Conservation (phyloP, 2,329 filamentous ascomycete species). For the Fusarium sublunatum region DNA sequence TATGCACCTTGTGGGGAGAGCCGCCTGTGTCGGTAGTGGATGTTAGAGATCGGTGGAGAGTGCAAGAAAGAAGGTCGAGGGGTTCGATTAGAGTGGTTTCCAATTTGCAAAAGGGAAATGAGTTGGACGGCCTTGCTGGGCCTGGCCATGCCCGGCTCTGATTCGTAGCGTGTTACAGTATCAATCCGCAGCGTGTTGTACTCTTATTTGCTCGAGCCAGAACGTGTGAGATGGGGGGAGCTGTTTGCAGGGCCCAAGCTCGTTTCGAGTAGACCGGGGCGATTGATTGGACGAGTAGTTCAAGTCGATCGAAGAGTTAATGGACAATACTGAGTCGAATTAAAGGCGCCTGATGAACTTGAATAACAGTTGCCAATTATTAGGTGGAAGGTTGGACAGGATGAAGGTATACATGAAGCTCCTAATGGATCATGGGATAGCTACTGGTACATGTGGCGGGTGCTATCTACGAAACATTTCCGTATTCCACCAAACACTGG, state of each 20-base stretch:
- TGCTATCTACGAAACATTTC: slow-evolving; percentile 33
- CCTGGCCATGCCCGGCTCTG: slow-evolving; percentile 16
- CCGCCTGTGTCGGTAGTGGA: slow-evolving; percentile 31
- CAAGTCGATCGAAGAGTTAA: slow-evolving; percentile 15
- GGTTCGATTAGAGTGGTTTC: slow-evolving; percentile 23
- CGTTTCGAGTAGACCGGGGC: slow-evolving; percentile 32
- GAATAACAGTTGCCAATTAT: slow-evolving; percentile 1
- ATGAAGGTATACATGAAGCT: not conserved
- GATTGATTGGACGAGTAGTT: slow-evolving; percentile 27
- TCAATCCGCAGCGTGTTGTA: slow-evolving; percentile 4
- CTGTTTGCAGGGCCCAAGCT: slow-evolving; percentile 25
- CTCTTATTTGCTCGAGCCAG: slow-evolving; percentile 28
- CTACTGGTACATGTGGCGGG: not conserved
- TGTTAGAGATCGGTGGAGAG: slow-evolving; percentile 38
- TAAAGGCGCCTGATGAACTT: slow-evolving; percentile 19
- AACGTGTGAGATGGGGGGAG: slow-evolving; percentile 15
- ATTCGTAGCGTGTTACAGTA: slow-evolving; percentile 4
- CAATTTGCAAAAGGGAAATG: slow-evolving; percentile 34
- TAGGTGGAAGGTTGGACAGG: not conserved
- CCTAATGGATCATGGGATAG: no score
- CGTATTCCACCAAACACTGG: slow-evolving; percentile 4
- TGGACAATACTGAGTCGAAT: slow-evolving; percentile 23
- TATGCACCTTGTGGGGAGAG: slow-evolving; percentile 25
- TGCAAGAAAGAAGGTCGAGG: slow-evolving; percentile 20
- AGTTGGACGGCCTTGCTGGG: slow-evolving; percentile 22